Conservation (phyloP, 106 monocot genomes). For the Posidonia australis region DNA sequence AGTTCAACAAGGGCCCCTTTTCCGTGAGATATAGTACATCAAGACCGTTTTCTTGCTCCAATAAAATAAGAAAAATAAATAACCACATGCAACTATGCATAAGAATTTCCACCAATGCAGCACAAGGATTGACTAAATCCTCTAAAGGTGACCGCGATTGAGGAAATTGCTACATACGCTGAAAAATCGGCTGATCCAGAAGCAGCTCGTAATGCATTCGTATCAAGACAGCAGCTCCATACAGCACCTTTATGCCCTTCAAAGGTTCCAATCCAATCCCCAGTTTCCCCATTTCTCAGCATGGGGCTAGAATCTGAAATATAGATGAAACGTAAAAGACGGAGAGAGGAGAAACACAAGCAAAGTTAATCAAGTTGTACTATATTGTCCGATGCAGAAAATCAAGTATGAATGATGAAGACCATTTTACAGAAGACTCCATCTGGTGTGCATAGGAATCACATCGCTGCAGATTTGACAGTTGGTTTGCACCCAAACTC, state of each 20-base stretch:
- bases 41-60: too few relatives aligned
- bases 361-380: neutral
- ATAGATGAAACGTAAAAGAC: neutral
- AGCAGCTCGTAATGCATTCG: constrained; percentile 76
- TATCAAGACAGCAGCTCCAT: constrained; percentile 95
- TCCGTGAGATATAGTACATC: too few relatives aligned
- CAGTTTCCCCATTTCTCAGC: constrained; percentile 90
- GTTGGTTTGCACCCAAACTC: too few relatives aligned
- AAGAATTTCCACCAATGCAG: too few relatives aligned
- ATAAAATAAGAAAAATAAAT: too few relatives aligned
- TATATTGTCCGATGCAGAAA: neutral
- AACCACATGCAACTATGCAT: too few relatives aligned
- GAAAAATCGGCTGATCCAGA: constrained; percentile 85
- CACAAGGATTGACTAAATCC: neutral
- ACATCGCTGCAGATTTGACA: too few relatives aligned
- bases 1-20: too few relatives aligned
- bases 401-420: neutral
- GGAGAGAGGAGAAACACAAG: neutral
- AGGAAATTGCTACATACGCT: constrained; percentile 39
- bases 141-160: neutral
- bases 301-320: constrained; percentile 82
- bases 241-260: constrained; percentile 98
- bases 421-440: neutral
- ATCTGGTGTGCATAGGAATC: too few relatives aligned
- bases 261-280: constrained; percentile 98